Conservation (phyloP, 441 rosid species). For the Viola pubescens region DNA sequence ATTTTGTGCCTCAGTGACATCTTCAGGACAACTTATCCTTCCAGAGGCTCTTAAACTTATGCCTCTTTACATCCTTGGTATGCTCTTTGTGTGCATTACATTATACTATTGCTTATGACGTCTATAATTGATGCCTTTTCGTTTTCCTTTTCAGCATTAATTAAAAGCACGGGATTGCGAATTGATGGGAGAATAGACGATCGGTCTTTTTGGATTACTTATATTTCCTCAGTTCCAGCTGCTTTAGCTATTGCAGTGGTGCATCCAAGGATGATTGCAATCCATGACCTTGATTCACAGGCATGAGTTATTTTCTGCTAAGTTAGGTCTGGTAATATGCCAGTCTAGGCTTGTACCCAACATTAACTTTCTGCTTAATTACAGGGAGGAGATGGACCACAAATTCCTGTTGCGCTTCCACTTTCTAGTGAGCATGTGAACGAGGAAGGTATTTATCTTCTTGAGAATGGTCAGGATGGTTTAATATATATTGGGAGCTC, state of each 20-base stretch:
- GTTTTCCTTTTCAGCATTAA: conserved; percentile 47
- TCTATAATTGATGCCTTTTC: not conserved
- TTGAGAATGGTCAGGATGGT: conserved; percentile 92
- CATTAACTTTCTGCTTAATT: conserved; percentile 15
- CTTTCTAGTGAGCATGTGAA: conserved; percentile 81
- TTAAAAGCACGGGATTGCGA: conserved; percentile 68
- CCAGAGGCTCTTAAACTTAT: conserved; percentile 98
- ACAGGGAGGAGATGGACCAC: conserved; percentile 60
- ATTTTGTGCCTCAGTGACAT: conserved; percentile 94
- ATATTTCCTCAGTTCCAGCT: conserved; percentile 63
- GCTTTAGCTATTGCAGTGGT: conserved; percentile 79
- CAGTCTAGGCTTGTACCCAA: not conserved
- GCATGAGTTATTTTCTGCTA: conserved; percentile 22
- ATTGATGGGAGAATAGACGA: conserved; percentile 88
- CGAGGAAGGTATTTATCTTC: conserved; percentile 89
- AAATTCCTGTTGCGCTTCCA: conserved; percentile 64
- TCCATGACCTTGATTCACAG: conserved; percentile 71
- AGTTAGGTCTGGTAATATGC: not conserved
- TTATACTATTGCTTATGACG: too few relatives aligned
- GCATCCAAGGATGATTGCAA: conserved; percentile 84
- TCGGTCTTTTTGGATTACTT: conserved; percentile 78
- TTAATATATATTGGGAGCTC: conserved; percentile 66
- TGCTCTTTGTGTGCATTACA: conserved; percentile 1
- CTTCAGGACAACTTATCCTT: conserved; percentile 95
- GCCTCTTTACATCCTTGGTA: conserved; percentile 89